phyloP scores from a whole-genome alignment of 1,284 basidiomycete genomes.

The Limonomyces culmigenus region DNA sequence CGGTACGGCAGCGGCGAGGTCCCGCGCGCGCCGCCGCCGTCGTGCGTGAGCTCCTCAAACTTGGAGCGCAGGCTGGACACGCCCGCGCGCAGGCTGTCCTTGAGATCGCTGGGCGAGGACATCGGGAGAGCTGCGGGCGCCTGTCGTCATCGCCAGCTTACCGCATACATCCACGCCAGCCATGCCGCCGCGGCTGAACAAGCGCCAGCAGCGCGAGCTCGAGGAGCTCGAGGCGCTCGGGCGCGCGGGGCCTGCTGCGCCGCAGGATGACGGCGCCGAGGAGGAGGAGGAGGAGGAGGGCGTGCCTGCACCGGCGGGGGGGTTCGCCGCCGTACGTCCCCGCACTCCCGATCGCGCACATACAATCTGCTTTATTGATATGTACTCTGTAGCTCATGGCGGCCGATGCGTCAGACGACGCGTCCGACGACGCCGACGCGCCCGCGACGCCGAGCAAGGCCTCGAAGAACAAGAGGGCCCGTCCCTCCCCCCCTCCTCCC shows the following conservation, averaged over 20 bases:
- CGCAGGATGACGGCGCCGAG: slow-evolving; percentile 7
- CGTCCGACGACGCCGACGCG: slow-evolving; percentile 6
- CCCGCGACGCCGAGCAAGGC: neutral
- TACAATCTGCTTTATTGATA: neutral
- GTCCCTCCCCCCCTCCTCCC: slow-evolving; percentile 9
- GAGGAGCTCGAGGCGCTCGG: slow-evolving; percentile 55
- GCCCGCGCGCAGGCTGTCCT: slow-evolving; percentile 34
- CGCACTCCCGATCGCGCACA: neutral
- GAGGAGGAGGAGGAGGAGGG: slow-evolving; percentile 15
- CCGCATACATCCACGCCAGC: too few relatives aligned
- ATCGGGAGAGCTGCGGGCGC: too few relatives aligned
- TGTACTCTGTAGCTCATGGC: neutral
- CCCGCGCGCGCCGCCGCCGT: slow-evolving; percentile 2
- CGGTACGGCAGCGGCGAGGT: slow-evolving; percentile 4
- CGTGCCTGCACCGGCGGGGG: slow-evolving; percentile 12
- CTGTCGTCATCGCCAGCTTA: too few relatives aligned
- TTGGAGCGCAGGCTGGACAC: slow-evolving; percentile 49
- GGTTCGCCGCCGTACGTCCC: slow-evolving; percentile 40
- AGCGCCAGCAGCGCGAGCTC: slow-evolving; percentile 70
- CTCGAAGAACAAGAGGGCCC: slow-evolving; percentile 2
- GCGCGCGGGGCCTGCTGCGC: slow-evolving; percentile 8
- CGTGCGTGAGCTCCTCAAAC: slow-evolving; percentile 40
- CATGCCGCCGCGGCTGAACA: slow-evolving; percentile 66
- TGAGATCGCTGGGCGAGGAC: too few relatives aligned
- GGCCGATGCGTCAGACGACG: slow-evolving; percentile 1